These are phyloP conservation scores for Metahyphopichia silvanorum DNA, from an alignment of 805 yeast species.

Conservation along the genomic window DNA sequence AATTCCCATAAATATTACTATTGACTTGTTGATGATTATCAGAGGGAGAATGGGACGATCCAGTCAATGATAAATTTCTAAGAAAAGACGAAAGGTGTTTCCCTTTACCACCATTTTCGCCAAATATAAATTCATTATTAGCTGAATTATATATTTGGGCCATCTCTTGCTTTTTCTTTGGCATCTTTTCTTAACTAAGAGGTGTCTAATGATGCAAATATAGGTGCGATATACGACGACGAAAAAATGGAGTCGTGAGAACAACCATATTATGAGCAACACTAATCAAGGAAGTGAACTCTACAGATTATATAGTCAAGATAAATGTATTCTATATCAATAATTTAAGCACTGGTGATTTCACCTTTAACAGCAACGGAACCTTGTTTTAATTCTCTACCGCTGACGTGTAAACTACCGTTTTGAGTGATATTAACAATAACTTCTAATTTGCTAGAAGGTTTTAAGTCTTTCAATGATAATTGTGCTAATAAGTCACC, in stretches of 20 bases:
- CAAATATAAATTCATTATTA: conserved; percentile 60
- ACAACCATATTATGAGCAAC: no score
- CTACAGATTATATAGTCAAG: no score
- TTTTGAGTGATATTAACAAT: conserved; percentile 63
- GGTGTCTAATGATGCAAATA: no score
- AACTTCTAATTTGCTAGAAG: conserved; percentile 65
- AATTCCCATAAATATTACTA: conserved; percentile 37
- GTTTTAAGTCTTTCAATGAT: conserved; percentile 65
- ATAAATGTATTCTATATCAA: no score
- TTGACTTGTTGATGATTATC: conserved; percentile 25
- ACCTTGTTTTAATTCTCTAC: conserved; percentile 62
- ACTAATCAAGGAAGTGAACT: no score
- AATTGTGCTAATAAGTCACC: conserved; percentile 76
- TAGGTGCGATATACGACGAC: no score
- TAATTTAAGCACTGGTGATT: conserved; percentile 22
- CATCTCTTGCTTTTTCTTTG: conserved; percentile 43
- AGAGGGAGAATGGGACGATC: conserved; percentile 13
- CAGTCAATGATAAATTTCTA: conserved; percentile 40
- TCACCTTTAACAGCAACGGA: conserved; percentile 56
- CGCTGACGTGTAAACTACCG: conserved; percentile 61
- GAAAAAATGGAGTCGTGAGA: no score
- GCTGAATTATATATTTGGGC: conserved; percentile 36
- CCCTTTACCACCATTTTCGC: conserved; percentile 68
- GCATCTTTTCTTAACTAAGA: conserved; percentile 30
- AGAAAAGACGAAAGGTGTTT: conserved; percentile 53